A percentile compares a stretch with the other conserved stretches of the same genome.
Evolutionary conservation across 179 eudicot genomes (phyloP).

Genomic region (Spinacia oleracea): DNA sequence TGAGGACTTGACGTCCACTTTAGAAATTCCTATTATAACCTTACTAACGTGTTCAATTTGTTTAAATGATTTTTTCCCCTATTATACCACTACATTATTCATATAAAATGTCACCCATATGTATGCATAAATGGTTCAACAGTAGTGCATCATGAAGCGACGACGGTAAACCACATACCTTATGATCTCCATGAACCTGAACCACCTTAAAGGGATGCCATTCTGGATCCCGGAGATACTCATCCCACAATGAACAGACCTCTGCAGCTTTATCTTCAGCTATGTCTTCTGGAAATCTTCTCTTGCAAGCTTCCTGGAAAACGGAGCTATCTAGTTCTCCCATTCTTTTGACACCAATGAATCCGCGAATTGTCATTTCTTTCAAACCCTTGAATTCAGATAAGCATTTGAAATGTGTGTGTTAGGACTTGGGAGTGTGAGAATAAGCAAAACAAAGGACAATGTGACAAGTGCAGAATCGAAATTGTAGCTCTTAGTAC

Average conservation of each 20-base stretch:
- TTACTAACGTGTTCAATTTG: too few species aligned
- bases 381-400: constrained; percentile 36
- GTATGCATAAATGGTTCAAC: too few species aligned
- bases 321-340: constrained; percentile 43
- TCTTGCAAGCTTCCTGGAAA: constrained; percentile 46
- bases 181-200: constrained; percentile 26
- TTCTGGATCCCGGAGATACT: constrained; percentile 48
- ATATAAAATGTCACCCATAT: too few species aligned
- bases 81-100: too few species aligned
- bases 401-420: constrained; percentile 10
- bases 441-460: constrained; percentile 18
- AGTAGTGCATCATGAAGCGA: background rate
- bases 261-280: constrained; percentile 57
- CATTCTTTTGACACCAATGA: constrained; percentile 46
- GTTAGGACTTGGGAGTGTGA: constrained; percentile 18
- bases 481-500: constrained; percentile 11
- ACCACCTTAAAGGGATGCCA: constrained; percentile 52
- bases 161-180: constrained; percentile 30
- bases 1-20: too few species aligned
- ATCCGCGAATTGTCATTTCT: constrained; percentile 42
- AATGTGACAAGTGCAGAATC: background rate
- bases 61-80: too few species aligned
- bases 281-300: constrained; percentile 41
- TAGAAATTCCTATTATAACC: too few species aligned
- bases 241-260: constrained; percentile 52